These are phyloP conservation scores for Psilocybe subaeruginosa DNA, from an alignment of 768 basidiomycete genomes.

Conservation along the genomic window DNA sequence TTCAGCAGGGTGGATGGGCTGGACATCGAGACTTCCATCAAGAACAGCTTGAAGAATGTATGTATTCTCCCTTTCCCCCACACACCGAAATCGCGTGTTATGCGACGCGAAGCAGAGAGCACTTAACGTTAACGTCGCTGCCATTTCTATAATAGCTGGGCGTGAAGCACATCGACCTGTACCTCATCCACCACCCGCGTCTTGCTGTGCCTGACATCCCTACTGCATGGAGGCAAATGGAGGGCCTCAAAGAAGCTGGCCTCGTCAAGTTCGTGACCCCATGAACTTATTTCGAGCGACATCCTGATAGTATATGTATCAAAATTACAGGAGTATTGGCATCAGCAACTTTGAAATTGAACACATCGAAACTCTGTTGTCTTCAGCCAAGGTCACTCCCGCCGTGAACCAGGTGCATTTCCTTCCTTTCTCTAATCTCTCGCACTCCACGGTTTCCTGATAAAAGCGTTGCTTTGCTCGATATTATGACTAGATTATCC, in stretches of 20 bases:
- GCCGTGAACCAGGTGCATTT: constrained; percentile 64
- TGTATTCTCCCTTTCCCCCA: constrained; percentile 16
- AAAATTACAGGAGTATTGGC: constrained; percentile 60
- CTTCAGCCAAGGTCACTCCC: constrained; percentile 64
- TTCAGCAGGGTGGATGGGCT: constrained; percentile 55
- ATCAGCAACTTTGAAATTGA: constrained; percentile 68
- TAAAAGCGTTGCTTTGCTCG: too few relatives aligned
- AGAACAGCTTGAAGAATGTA: constrained; percentile 59
- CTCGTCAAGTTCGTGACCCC: constrained; percentile 49
- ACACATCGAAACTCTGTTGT: constrained; percentile 57
- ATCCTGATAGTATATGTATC: not conserved
- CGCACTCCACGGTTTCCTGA: not conserved
- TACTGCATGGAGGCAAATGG: constrained; percentile 66
- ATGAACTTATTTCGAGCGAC: not conserved
- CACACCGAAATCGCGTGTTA: too few relatives aligned
- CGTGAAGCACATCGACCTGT: constrained; percentile 67
- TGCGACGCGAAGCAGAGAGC: too few relatives aligned
- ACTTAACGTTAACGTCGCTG: not conserved
- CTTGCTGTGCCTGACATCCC: constrained; percentile 61
- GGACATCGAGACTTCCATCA: constrained; percentile 57
- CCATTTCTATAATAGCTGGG: constrained; percentile 47
- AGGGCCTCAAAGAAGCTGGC: constrained; percentile 57
- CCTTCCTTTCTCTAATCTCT: not conserved
- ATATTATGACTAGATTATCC: constrained; percentile 46
- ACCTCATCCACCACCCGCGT: constrained; percentile 66